Evolutionary conservation across 768 basidiomycete species (phyloP), one percentile per base, ranked within the genome.

Genomic region (Psilocybe cubensis): DNA sequence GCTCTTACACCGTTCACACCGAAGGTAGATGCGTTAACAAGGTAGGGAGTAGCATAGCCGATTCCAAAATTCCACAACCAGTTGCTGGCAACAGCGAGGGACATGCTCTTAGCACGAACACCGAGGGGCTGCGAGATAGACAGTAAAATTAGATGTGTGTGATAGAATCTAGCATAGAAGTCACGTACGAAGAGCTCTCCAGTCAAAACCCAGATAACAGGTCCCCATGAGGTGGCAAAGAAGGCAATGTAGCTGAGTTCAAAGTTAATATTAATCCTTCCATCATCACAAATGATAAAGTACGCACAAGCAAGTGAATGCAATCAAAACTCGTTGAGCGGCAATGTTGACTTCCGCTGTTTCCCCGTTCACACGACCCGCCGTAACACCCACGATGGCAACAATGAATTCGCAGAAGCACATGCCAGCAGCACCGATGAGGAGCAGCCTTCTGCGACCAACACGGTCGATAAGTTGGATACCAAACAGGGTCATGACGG

Each of bases 361-460:
- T 38, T 1, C 49, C 24, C 21, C 40, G 23, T 50, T 41, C 35
- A 61, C 49, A 28, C 60, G 56, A 29, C 66, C 71, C 21, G 64
- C 71, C 3, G 74, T 74, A 31, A 74, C 72, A 59, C 73, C 72
- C 35, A 76, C 83, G 31, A 83, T 71, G 12, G 76, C 68, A 60
- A 91, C 80, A 67, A 94, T 82, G 78, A 79, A 93, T 74, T 94
- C 89, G 79, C 90, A 92, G 67, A 93, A 58, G 62, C 84, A 79
- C 93, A 94, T 94, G 59, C 88, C 86, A 52, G 80, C 68, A 28
- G 93, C 92, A 63, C 94, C 94, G 60, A 84, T 82, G 68, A 92
- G 77, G 48, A 94, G 82, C 49, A 95, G 81, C 27, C 82, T 80
- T 52, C 93, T 85, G 63, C 93, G 91, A 55, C 93, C 93, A 67